Percentiles rank a stretch among this genome's conserved stretches.
Conservation (phyloP, 1,284 basidiomycete species). For the Heliocybe sulcata region DNA sequence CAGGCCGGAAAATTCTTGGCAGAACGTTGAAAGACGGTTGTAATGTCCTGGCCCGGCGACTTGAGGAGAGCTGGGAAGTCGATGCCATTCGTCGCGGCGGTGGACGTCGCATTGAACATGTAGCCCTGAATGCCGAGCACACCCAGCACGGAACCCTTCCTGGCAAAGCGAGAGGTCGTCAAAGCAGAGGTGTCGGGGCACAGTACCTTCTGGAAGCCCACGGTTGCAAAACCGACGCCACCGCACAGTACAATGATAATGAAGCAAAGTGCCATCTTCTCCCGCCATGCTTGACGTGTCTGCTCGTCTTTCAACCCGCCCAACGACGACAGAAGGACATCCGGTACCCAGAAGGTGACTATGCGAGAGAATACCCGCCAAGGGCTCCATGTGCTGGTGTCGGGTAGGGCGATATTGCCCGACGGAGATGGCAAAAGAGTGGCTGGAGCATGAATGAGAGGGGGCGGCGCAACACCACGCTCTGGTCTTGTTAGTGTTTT, state of each 20-base stretch:
- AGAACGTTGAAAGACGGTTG: slow-evolving; percentile 71
- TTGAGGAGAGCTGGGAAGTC: slow-evolving; percentile 56
- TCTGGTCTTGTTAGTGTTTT: slow-evolving; percentile 97
- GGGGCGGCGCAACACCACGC: slow-evolving; percentile 87
- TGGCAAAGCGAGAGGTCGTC: slow-evolving; percentile 61
- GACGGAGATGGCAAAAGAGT: slow-evolving; percentile 31
- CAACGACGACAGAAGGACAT: slow-evolving; percentile 62
- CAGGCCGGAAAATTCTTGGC: slow-evolving; percentile 63
- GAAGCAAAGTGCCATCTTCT: slow-evolving; percentile 92
- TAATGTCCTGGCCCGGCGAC: slow-evolving; percentile 83
- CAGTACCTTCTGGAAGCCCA: slow-evolving; percentile 89
- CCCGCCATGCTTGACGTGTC: slow-evolving; percentile 91
- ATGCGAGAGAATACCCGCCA: slow-evolving; percentile 82
- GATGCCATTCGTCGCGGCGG: slow-evolving; percentile 41
- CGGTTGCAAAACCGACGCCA: slow-evolving; percentile 86
- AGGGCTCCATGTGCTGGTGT: slow-evolving; percentile 48
- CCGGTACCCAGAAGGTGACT: slow-evolving; percentile 90
- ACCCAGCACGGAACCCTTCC: slow-evolving; percentile 48
- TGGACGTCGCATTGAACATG: slow-evolving; percentile 69
- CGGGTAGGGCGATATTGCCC: slow-evolving; percentile 18
- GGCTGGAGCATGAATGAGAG: slow-evolving; percentile 79
- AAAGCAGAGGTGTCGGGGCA: slow-evolving; percentile 67
- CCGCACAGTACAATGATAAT: slow-evolving; percentile 78
- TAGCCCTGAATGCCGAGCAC: slow-evolving; percentile 76
- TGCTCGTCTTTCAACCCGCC: slow-evolving; percentile 79